These are phyloP conservation scores for Phytophthora constricta DNA, from an alignment of 352 stramenopile species.

Conservation along the genomic window DNA sequence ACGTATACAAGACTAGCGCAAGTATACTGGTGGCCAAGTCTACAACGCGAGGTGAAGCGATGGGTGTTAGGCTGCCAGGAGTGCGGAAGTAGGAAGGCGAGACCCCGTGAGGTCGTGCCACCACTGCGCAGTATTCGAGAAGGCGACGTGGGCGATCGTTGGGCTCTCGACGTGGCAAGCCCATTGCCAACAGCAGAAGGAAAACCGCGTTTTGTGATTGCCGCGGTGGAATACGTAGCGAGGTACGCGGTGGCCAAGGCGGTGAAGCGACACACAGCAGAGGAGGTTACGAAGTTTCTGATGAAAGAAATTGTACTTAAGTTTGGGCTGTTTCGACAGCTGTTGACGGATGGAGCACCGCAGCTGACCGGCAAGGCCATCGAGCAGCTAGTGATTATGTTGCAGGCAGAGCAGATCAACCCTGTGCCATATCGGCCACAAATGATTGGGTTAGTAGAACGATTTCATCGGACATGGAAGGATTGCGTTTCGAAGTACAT, in stretches of 20 bases:
- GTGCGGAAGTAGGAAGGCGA: slow-evolving; percentile 17
- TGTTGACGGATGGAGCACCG: background rate
- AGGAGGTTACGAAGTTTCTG: background rate
- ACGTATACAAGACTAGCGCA: background rate
- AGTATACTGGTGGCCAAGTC: background rate
- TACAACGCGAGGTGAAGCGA: background rate
- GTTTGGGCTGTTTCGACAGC: background rate
- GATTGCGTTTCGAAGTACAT: background rate
- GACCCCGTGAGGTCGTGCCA: slow-evolving; percentile 8
- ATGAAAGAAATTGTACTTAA: background rate
- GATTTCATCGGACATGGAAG: background rate
- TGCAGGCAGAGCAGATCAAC: background rate
- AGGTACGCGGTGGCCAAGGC: background rate
- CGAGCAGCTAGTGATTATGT: background rate
- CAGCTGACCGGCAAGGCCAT: background rate
- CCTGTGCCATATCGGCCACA: background rate
- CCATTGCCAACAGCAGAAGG: background rate
- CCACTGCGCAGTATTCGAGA: slow-evolving; percentile 17
- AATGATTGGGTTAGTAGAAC: background rate
- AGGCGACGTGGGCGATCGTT: slow-evolving; percentile 10
- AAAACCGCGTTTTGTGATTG: slow-evolving; percentile 14
- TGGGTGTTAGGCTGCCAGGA: slow-evolving; percentile 19
- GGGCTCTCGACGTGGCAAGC: slow-evolving; percentile 14
- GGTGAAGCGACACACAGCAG: background rate
- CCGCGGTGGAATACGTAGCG: background rate